Percentiles rank a stretch among this genome's conserved stretches.
Conservation (phyloP, 2,329 filamentous ascomycete genomes). For the Pestalotiopsis sp. region DNA sequence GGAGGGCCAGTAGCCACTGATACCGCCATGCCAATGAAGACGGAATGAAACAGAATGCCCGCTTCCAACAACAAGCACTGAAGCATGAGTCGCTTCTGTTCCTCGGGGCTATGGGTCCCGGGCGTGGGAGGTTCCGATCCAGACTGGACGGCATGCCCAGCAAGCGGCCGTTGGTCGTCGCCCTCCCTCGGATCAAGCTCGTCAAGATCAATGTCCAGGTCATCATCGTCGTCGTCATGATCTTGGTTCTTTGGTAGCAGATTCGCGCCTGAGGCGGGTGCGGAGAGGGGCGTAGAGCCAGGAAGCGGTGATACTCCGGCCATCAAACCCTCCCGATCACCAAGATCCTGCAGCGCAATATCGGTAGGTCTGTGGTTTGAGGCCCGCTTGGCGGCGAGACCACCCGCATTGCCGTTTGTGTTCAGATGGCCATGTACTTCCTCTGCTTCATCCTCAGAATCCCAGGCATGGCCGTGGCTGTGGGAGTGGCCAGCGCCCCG, state of each 20-base stretch:
- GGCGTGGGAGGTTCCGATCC: conserved; percentile 29
- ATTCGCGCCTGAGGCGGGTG: conserved; percentile 21
- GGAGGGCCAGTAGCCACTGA: conserved; percentile 79
- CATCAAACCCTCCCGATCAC: conserved; percentile 58
- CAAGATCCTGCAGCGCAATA: conserved; percentile 55
- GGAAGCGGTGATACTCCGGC: conserved; percentile 62
- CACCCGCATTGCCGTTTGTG: conserved; percentile 28
- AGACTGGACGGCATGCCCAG: conserved; percentile 19
- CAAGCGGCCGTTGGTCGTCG: conserved; percentile 32
- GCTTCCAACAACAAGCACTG: conserved; percentile 82
- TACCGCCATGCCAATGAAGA: conserved; percentile 87
- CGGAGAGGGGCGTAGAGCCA: conserved; percentile 49
- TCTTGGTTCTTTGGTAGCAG: conserved; percentile 17
- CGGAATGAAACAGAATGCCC: conserved; percentile 81
- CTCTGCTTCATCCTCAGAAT: conserved; percentile 41
- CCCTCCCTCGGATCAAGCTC: conserved; percentile 55
- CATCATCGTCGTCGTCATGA: conserved; percentile 44
- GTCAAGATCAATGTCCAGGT: conserved; percentile 62
- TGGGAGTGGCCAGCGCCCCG: conserved; percentile 65
- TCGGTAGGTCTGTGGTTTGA: conserved; percentile 46
- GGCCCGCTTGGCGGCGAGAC: conserved; percentile 41
- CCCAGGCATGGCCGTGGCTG: conserved; percentile 46
- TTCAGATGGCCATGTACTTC: conserved; percentile 29
- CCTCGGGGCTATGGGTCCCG: conserved; percentile 48
- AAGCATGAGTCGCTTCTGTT: conserved; percentile 69